Percentiles rank a stretch among this genome's conserved stretches.
phyloP scores from a whole-genome alignment of 495 filamentous ascomycete genomes.

The Lentithecium fluviatile region DNA sequence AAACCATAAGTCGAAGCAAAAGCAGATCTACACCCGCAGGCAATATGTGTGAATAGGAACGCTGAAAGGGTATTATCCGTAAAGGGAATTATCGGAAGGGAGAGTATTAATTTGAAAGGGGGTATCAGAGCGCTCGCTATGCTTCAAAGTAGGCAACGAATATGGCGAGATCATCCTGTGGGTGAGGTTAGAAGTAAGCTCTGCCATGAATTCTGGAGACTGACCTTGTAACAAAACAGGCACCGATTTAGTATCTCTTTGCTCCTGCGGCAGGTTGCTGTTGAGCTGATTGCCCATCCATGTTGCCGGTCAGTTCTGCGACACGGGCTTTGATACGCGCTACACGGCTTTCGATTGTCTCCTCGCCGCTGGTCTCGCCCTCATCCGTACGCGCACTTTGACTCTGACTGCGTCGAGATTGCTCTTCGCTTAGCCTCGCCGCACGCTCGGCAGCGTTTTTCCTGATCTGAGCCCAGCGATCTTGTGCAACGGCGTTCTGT shows the following conservation, averaged over 20 bases:
- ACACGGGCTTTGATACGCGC: conserved; percentile 97
- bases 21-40: no score
- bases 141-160: conserved; percentile 6
- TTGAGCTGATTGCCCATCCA: conserved; percentile 49
- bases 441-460: conserved; percentile 87
- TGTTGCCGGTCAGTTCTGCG: conserved; percentile 85
- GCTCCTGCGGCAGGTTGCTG: conserved; percentile 1
- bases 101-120: conserved; percentile 2
- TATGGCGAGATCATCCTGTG: not conserved
- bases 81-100: not conserved
- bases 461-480: conserved; percentile 83
- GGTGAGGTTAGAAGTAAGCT: not conserved
- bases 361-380: conserved; percentile 88
- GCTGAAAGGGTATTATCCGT: conserved; percentile 28
- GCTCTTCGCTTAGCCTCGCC: conserved; percentile 59
- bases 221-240: not conserved
- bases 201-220: not conserved
- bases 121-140: conserved; percentile 28
- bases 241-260: not conserved
- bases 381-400: conserved; percentile 65
- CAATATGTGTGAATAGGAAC: not conserved
- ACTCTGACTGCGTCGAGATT: conserved; percentile 52
- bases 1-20: no score
- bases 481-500: conserved; percentile 22
- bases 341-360: conserved; percentile 95